phyloP scores from a whole-genome alignment of 2,329 filamentous ascomycete genomes.

The Cercospora brassicicola region DNA sequence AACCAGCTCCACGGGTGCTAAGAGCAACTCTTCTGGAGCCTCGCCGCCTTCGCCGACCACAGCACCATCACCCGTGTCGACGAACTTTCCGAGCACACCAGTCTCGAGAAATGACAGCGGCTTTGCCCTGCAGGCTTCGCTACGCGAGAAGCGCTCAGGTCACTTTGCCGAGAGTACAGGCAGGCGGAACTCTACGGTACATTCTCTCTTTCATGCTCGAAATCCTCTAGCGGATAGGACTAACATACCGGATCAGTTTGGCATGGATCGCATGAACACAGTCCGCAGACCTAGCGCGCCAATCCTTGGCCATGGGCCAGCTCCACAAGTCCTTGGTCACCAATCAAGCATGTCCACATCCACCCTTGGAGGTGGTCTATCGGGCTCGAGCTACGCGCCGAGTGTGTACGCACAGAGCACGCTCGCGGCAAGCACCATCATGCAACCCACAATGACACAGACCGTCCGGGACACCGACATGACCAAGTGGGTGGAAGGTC shows the following conservation, averaged over 20 bases:
- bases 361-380: constrained; percentile 48
- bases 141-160: constrained; percentile 91
- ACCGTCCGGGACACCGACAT: constrained; percentile 76
- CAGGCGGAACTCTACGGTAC: constrained; percentile 81
- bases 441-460: constrained; percentile 80
- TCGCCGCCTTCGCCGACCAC: constrained; percentile 61
- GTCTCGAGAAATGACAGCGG: constrained; percentile 90
- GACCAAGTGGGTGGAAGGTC: constrained; percentile 80
- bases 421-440: constrained; percentile 78
- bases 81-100: constrained; percentile 74
- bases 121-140: constrained; percentile 77
- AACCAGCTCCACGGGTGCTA: constrained; percentile 59
- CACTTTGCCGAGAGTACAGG: constrained; percentile 67
- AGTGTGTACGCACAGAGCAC: constrained; percentile 86
- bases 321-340: constrained; percentile 58
- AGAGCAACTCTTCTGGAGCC: constrained; percentile 40
- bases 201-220: constrained; percentile 35
- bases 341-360: constrained; percentile 67
- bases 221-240: constrained; percentile 33
- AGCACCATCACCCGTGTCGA: constrained; percentile 80
- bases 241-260: constrained; percentile 57
- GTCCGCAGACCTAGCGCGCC: constrained; percentile 65
- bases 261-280: constrained; percentile 68
- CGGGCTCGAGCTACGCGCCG: constrained; percentile 63
- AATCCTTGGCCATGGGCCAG: constrained; percentile 40